Base-by-base conservation (phyloP, 2,329 filamentous ascomycete species). In the Neopestalotiopsis clavispora region DNA sequence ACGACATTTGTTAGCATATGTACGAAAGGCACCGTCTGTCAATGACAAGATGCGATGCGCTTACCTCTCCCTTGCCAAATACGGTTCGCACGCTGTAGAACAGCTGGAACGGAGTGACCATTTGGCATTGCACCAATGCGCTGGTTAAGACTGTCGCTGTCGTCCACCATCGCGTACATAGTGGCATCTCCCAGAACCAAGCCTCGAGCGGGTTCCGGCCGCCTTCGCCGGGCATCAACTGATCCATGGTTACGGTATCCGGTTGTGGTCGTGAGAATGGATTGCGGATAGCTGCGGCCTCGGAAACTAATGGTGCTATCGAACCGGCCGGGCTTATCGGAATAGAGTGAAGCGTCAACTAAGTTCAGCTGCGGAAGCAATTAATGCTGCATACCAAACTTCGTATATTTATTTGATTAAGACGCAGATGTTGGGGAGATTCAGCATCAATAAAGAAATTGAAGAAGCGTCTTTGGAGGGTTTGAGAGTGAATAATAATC, bases 161-260 rank as follows among this genome's bases (percentile, higher is more conserved):
- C 28, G 96, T 98, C 96, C 96, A 99, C 91, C 93, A 97, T 71
- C 96, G 87, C 49, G 96, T 99, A 81, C 95, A 97, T 32, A 96
- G 90, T 3, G 96, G 96, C 92, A 98, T 98, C 81, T 99, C 96
- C 87, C 94, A 98, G 82, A 98, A 98, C 96, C 96, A 99, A 74
- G 95, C 92, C 82, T 98, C 96, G 7, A 99, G 87, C 57, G 95
- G 96, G 77, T 97, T 84, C 67, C 87, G 85, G 69, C 86, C 89
- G 73, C 86, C 88, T 69, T 88, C 87, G 69, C 83, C 81, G 49
- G 70, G 81, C 78, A 89, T 85, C 75, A 88, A 85, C 75, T 87
- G 86, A 73, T 89, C 87, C 87, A 89, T 89, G 70, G 42, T 72
- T 67, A 63, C 20, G 57, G 57, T 34, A 28, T 17, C 17, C 30